Evolutionary conservation across 2,329 filamentous ascomycete genomes (phyloP), one percentile per base, ranked within the genome.

Genomic region (Apiospora arundinis): DNA sequence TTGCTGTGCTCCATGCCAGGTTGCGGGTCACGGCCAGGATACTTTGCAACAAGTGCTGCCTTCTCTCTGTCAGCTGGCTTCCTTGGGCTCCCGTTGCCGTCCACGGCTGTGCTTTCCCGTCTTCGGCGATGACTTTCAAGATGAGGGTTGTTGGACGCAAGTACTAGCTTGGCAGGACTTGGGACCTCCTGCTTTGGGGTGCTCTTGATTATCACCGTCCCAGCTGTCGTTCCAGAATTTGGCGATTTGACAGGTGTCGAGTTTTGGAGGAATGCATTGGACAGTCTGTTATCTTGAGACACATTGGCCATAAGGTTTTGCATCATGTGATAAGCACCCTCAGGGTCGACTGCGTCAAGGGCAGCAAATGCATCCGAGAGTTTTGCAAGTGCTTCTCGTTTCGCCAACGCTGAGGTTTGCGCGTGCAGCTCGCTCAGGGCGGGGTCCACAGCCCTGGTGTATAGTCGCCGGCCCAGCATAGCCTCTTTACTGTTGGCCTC

Each of bases 1-100:
- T 94, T 94, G 75, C 92, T 93, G 82, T 98, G 95, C 81, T 98
- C 95, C 93, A 98, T 95, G 2, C 95, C 95, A 1, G 91, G 88
- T 66, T 83, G 82, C 1, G 87, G 78, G 69, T 87, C 83, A 49
- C 86, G 85, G 1, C 88, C 88, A 1, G 88, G 89, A 70, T 88
- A 89, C 75, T 85, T 88, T 21, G 85, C 82, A 75, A 88, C 85
- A 12, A 89, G 74, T 2, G 82, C 81, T 32, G 83, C 79, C 76
- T 84, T 88, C 70, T 88, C 88, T 68, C 78, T 80, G 67, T 88
- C 85, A 44, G 81, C 80, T 65, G 85, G 81, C 68, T 78, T 79
- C 40, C 76, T 76, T 49, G 76, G 77, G 68, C 75, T 80, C 23
- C 76, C 73, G 40, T 69, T 60, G 23, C 81, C 63, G 74, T 80